Percentiles rank a stretch among this genome's conserved stretches.
Conservation (phyloP, 2,329 filamentous ascomycete species). For the Talaromyces funiculosus region DNA sequence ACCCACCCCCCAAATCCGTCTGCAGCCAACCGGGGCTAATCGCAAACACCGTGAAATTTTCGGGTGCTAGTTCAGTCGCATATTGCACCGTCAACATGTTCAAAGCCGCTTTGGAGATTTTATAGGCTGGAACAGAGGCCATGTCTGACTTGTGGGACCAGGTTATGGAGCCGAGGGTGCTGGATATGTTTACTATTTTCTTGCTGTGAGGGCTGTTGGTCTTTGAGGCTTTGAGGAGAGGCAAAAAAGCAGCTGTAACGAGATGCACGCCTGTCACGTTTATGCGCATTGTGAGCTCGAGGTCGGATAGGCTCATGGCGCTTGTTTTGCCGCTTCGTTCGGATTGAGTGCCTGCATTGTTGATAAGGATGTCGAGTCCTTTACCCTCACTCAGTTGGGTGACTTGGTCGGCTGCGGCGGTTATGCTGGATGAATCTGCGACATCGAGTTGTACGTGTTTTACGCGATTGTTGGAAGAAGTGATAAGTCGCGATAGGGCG, state of each 20-base stretch:
- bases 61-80: slow-evolving; percentile 22
- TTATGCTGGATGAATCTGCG: background rate
- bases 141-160: slow-evolving; percentile 17
- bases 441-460: slow-evolving; percentile 4
- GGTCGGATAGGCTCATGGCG: background rate
- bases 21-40: slow-evolving; percentile 32
- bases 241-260: slow-evolving; percentile 33
- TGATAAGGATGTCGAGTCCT: slow-evolving; percentile 8
- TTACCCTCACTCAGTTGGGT: background rate
- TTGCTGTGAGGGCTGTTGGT: slow-evolving; percentile 21
- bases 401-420: background rate
- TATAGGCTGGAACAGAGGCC: slow-evolving; percentile 34
- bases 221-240: slow-evolving; percentile 28
- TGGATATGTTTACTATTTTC: slow-evolving; percentile 40
- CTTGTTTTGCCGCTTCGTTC: background rate
- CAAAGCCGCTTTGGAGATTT: slow-evolving; percentile 46
- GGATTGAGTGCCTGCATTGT: slow-evolving; percentile 10
- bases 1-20: slow-evolving; percentile 5
- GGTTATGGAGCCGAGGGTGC: slow-evolving; percentile 36
- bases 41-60: slow-evolving; percentile 21
- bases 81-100: slow-evolving; percentile 44
- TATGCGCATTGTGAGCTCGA: slow-evolving; percentile 25
- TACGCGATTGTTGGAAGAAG: background rate
- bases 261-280: slow-evolving; percentile 37
- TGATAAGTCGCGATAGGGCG: background rate